These are phyloP conservation scores for Rugiboletus extremiorientalis DNA, from an alignment of 1,284 basidiomycete species.

Conservation along the genomic window DNA sequence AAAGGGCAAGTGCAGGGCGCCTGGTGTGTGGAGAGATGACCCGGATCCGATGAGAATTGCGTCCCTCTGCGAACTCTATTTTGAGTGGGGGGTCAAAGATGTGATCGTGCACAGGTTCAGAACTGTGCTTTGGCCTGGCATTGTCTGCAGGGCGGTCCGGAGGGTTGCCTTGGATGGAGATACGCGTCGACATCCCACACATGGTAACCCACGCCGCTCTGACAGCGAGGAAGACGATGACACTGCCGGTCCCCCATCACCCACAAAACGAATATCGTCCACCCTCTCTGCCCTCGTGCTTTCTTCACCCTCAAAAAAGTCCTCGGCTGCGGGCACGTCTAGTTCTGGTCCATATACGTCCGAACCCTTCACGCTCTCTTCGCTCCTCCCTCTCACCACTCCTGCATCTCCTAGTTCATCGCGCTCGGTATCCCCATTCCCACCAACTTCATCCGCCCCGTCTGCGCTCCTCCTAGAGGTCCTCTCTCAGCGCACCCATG, in stretches of 20 bases:
- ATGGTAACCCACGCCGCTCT: constrained; percentile 38
- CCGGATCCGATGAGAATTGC: constrained; percentile 75
- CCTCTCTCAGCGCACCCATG: constrained; percentile 49
- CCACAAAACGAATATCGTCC: constrained; percentile 20
- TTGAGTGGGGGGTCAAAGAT: constrained; percentile 87
- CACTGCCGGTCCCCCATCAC: constrained; percentile 3
- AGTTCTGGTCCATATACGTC: constrained; percentile 2
- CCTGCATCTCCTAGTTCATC: constrained; percentile 1
- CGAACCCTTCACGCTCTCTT: constrained; percentile 19
- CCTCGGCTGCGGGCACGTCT: background rate
- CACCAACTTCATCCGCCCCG: background rate
- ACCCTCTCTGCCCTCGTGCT: constrained; percentile 15
- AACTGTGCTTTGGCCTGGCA: constrained; percentile 72
- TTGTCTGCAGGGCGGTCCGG: constrained; percentile 64
- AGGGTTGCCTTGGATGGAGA: constrained; percentile 45
- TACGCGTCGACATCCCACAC: background rate
- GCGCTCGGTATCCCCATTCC: background rate
- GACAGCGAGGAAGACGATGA: background rate
- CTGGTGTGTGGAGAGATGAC: constrained; percentile 56
- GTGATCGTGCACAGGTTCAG: constrained; percentile 77
- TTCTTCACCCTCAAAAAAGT: constrained; percentile 19
- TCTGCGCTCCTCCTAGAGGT: constrained; percentile 44
- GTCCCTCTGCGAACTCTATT: constrained; percentile 77
- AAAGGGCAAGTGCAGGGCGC: constrained; percentile 30
- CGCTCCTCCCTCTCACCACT: constrained; percentile 18